A percentile compares a stretch with the other conserved stretches of the same genome.
Evolutionary conservation across 345 rosid genomes (phyloP).

Genomic region (Linum tenue): DNA sequence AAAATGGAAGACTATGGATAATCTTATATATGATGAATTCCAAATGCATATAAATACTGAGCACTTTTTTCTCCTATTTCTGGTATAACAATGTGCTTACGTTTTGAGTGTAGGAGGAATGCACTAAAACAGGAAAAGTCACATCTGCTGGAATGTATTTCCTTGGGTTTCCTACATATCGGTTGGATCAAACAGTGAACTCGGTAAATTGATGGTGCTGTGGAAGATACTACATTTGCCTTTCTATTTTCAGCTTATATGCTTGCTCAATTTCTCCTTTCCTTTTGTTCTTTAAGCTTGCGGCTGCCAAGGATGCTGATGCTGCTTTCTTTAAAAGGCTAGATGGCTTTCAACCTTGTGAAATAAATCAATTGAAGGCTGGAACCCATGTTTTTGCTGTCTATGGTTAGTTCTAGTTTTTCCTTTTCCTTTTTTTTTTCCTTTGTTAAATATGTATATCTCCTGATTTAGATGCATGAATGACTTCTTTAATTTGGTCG

Average conservation of each 20-base stretch:
- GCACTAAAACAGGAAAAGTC: slow-evolving; percentile 70
- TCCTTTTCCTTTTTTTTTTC: slow-evolving; percentile 8
- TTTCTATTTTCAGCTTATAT: slow-evolving; percentile 4
- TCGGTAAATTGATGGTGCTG: slow-evolving; percentile 40
- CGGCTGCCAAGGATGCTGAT: slow-evolving; percentile 88
- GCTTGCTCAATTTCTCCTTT: slow-evolving; percentile 14
- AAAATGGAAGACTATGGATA: too few species aligned
- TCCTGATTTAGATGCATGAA: slow-evolving; percentile 8
- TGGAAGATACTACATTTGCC: not conserved
- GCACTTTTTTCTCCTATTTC: too few species aligned
- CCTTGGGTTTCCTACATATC: slow-evolving; percentile 91
- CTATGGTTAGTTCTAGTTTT: slow-evolving; percentile 54
- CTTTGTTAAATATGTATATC: slow-evolving; percentile 8
- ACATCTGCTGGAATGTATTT: slow-evolving; percentile 97
- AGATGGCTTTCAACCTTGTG: slow-evolving; percentile 96
- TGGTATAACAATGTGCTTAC: not conserved
- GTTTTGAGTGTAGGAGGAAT: slow-evolving; percentile 57
- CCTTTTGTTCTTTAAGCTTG: slow-evolving; percentile 32
- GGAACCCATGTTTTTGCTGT: slow-evolving; percentile 89
- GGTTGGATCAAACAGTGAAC: slow-evolving; percentile 67
- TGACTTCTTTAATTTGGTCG: slow-evolving; percentile 13
- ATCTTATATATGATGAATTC: too few species aligned
- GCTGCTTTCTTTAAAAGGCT: slow-evolving; percentile 81
- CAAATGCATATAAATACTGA: too few species aligned
- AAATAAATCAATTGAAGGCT: slow-evolving; percentile 78